Base-by-base conservation (phyloP, 805 yeast genomes). In the Yamadazyma phyllophila region DNA sequence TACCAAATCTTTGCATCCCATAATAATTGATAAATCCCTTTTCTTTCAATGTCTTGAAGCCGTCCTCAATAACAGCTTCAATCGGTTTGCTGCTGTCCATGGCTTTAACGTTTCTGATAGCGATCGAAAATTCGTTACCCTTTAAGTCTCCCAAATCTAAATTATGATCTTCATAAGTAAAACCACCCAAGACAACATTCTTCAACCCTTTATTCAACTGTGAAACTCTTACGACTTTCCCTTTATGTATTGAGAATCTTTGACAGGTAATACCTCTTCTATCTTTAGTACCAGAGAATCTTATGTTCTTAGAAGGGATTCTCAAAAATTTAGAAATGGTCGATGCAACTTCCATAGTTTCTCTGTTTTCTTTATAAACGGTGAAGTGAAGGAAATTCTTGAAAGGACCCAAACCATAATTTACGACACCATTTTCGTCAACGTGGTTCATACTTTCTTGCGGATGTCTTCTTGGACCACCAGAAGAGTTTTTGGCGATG, bases 1-100 rank as follows among this genome's bases (percentile, higher is more conserved):
- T 91, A 26, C 99, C 99, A 63, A 94, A 94, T 59, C 99, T 74
- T 71, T 94, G 99, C 91, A 94, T 85, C n/a, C 99, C 99, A 62
- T 78, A 94, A 61, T 94, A 94, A 64, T 94, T 94, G 52, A 94
- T 85, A 58, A 88, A 94, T 0, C 99, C 99, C 26, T 76, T 71
- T 1, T 71, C 71, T 41, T 71, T 69, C 43, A 92, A 69, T 0
- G 88, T 76, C 4, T 70, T 60, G 52, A 91, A 73, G 20, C 89
- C 76, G 8, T 69, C 61, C 11, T 63, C 61, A 13, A 89, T 69
- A 3, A 74, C 68, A 10, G 14, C 14, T 34, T 78, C 78, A 16
- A 81, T 60, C 2, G 69, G 51, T 14, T 54, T 61, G 4, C 59
- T 56, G 2, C 63, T 62, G 41, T 62, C 65, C 12, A 61, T 51